Evolutionary conservation across 768 basidiomycete genomes (phyloP).

Genomic region (Lentinus brumalis): DNA sequence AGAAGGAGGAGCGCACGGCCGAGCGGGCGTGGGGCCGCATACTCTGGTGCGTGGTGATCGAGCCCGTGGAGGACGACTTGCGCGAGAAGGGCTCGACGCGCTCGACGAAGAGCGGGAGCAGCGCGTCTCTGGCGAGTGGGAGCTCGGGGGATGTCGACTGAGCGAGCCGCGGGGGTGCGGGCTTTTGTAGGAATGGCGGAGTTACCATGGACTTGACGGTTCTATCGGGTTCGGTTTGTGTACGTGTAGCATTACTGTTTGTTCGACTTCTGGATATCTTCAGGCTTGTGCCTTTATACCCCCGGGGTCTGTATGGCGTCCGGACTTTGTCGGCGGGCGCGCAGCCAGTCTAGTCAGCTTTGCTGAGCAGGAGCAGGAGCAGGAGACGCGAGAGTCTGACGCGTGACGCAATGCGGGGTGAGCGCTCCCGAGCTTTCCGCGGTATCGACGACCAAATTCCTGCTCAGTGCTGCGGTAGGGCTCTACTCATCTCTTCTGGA

Average conservation of each 20-base stretch:
- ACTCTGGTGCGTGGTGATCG: slow-evolving; percentile 52
- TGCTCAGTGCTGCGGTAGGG: too few relatives aligned
- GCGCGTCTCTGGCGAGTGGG: background rate
- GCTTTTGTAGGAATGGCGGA: background rate
- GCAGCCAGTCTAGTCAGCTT: too few relatives aligned
- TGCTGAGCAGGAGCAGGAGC: too few relatives aligned
- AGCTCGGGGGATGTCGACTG: slow-evolving; percentile 3
- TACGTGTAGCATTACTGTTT: too few relatives aligned
- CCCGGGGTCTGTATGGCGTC: too few relatives aligned
- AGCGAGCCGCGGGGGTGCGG: background rate
- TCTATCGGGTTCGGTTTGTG: background rate
- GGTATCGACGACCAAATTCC: background rate
- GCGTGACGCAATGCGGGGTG: background rate
- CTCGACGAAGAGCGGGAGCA: background rate
- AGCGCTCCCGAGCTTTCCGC: background rate
- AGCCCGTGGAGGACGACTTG: slow-evolving; percentile 32
- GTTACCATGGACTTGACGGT: background rate
- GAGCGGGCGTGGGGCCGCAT: slow-evolving; percentile 39
- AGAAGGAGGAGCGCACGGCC: slow-evolving; percentile 16
- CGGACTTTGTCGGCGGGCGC: too few relatives aligned
- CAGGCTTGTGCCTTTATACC: too few relatives aligned
- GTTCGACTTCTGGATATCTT: too few relatives aligned
- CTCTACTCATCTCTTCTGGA: too few relatives aligned
- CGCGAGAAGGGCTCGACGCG: background rate
- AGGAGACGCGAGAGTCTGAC: background rate